Base-by-base conservation (phyloP, 2,329 filamentous ascomycete species). In the Neonectria punicea region DNA sequence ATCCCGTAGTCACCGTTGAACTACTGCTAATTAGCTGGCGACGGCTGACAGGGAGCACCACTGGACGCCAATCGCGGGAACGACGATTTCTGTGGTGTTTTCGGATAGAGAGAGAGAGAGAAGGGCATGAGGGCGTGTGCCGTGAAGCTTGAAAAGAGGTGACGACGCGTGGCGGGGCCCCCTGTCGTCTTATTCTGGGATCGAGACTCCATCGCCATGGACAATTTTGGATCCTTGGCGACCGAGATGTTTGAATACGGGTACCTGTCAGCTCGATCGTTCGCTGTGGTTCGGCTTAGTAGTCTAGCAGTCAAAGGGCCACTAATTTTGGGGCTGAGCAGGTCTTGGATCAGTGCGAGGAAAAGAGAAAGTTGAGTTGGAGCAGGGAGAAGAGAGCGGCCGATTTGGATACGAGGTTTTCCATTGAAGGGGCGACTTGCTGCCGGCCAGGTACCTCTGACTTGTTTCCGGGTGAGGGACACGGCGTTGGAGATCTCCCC, bases 1-100 rank as follows among this genome's bases (percentile, higher is more conserved):
- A 49, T 49, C 14, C 22, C 14, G 14, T 49, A 16, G 32, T 32
- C 32, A 53, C 14, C 43, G 34, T 51, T 39, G 58, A 57, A 59
- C 46, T 49, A 25, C 25, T 25, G 25, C 3, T 6, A 6, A 25
- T 25, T 25, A 49, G 46, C 46, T 49, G 46, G 46, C 8, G 55
- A 56, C 46, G 58, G 53, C 32, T 55, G 57, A 58, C 54, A 68
- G 43, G 34, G 59, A 70, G 44, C 67, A 55, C 22, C 56, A 16
- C 53, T 46, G 47, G 34, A 28, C 68, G 67, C 61, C 60, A 70
- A 70, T 70, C 65, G 61, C 58, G 64, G 66, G 66, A 69, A 70
- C 60, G 25, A 64, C 43, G 46, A 46, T 51, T 49, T 49, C 41
- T 54, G 36, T 39, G 49, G 34, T 58, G 63, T 54, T 68, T 53